Evolutionary conservation across 2,329 filamentous ascomycete species (phyloP), one percentile per base, ranked within the genome.

Genomic region (Calonectria hongkongensis): DNA sequence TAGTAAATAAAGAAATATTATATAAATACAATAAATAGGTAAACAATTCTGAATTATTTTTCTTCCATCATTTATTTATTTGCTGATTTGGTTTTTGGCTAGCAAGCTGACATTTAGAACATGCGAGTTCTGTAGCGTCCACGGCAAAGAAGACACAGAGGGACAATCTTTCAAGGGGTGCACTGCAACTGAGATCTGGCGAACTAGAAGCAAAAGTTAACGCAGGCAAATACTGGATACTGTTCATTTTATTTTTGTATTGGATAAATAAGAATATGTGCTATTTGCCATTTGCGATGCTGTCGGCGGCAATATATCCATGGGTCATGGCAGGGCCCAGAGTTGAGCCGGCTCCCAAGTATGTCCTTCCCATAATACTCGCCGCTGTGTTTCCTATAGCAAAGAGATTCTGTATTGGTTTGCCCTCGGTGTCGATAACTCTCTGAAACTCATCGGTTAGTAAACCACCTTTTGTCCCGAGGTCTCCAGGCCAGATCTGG

Each of bases 301-400:
- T 39, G 21, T 60, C 21, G 1, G 54, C 54, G 25, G 54, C 54
- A 16, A 60, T 51, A 7, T 65, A 70, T 8, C 68, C 68, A 60
- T 70, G 68, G 1, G 60, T 70, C 68, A 70, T 70, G 6, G 68
- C 68, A 18, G 68, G 68, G 15, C 68, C 68, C 9, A 65, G 28
- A 21, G 68, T 70, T 21, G 68, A 65, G n/a, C 68, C 68, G 16
- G 68, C 68, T 33, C 68, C 68, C 45, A 65, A 51, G 43, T 70
- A 70, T 16, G 27, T 56, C 16, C 68, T 36, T 25, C 68, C 68
- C 68, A 70, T 70, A 6, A 70, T 70, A 36, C 68, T 70, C 12
- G 68, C 68, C 4, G 68, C 58, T 28, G 68, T 70, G n/a, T 70
- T 70, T n/a, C 68, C 68, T 16, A 51, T 56, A 8, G 54, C 54